Evolutionary conservation across 306 rosid genomes (phyloP), one percentile per base, ranked within the genome.

Genomic region (Fragaria nilgerrensis): DNA sequence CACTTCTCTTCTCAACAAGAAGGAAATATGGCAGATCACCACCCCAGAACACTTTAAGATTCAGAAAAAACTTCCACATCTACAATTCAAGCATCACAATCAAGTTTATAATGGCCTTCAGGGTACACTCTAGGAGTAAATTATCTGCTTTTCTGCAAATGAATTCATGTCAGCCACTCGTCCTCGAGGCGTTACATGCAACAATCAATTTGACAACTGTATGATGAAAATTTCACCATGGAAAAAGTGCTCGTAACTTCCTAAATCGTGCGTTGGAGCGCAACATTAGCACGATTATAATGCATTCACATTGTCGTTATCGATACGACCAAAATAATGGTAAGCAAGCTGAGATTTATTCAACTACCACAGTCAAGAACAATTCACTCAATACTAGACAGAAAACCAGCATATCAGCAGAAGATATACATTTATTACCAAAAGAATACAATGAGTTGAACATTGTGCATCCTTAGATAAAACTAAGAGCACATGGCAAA

Each of bases 201-300:
- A 55, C 20, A 2, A 17, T 55, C 9, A 58, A 78, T 78, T 25
- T 78, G 88, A 81, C 88, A 81, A 81, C 76, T 85, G 85, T 85
- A 47, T 10, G 48, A 22, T 14, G 61, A 72, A 34, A 41, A 65
- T 44, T 62, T 69, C 81, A 43, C 62, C 53, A 39, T 68, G 10
- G 56, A 77, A 25, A 25, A 59, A 72, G 68, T 49, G 58, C 55
- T 70, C 2, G 53, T 75, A 29, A 75, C 85, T 70, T 81, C 81
- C 81, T n/a, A 36, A 70, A 71, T n/a, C 63, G 80, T 41, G 79
- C 64, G 9, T 70, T 39, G 45, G 66, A 43, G 49, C 32, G 58
- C 72, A 79, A 75, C 45, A 73, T 65, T 36, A 48, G 62, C 74
- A 74, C 37, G 37, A 80, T 11, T 34, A 75, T 72, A 63, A 52